phyloP scores from a whole-genome alignment of 73 alveolate species.

The Tetrahymena thermophila region DNA sequence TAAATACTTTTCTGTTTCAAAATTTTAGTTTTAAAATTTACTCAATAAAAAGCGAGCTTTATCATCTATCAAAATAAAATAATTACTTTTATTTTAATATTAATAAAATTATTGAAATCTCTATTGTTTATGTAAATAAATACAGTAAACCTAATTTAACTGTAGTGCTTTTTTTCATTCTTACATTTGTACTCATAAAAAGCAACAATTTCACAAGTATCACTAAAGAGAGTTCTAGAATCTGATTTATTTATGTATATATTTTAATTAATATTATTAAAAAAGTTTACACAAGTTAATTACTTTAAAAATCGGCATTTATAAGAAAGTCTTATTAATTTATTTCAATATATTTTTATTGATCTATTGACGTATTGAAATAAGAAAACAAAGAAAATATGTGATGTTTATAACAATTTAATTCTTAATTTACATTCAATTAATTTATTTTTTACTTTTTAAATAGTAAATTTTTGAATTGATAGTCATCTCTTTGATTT shows the following conservation, averaged over 20 bases:
- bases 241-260: not conserved
- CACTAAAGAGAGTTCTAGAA: not conserved
- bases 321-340: not conserved
- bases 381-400: no score
- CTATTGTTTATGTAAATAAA: no score
- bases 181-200: not conserved
- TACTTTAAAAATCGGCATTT: not conserved
- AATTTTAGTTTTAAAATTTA: no score
- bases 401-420: not conserved
- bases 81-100: not conserved
- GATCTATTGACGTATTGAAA: not conserved
- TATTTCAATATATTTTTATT: not conserved
- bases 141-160: no score
- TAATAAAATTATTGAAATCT: no score
- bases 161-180: not conserved
- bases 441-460: not conserved
- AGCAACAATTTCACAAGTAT: not conserved
- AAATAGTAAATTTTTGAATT: not conserved
- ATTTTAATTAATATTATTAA: no score
- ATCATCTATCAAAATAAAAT: not conserved
- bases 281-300: not conserved
- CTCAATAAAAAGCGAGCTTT: no score
- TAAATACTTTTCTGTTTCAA: not conserved
- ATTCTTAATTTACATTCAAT: not conserved
- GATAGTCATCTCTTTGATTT: not conserved